Conservation (phyloP, 495 filamentous ascomycete species). For the Aspergillus carlsbadensis region DNA sequence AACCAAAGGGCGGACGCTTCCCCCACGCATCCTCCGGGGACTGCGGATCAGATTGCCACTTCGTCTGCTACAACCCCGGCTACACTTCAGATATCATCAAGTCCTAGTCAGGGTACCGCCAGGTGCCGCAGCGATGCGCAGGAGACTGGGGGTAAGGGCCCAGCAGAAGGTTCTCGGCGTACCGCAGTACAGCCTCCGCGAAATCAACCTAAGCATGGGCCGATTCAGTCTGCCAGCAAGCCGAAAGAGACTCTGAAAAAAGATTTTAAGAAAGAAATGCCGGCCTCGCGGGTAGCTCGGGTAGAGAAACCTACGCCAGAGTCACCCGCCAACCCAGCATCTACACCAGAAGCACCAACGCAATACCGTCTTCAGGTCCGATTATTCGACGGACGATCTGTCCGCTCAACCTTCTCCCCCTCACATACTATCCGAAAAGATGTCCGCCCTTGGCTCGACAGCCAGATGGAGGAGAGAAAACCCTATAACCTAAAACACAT, state of each 20-base stretch:
- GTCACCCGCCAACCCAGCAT: constrained; percentile 14
- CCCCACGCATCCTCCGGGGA: neutral
- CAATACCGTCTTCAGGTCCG: constrained; percentile 72
- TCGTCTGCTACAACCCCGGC: constrained; percentile 16
- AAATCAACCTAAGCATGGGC: constrained; percentile 8
- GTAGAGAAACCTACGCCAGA: neutral
- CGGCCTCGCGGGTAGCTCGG: neutral
- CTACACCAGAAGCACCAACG: constrained; percentile 28
- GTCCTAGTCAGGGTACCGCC: neutral
- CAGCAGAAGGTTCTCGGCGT: neutral
- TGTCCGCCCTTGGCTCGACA: constrained; percentile 77
- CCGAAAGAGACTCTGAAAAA: constrained; percentile 18
- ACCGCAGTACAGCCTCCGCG: constrained; percentile 5
- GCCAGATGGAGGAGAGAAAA: constrained; percentile 45
- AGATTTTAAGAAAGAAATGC: neutral
- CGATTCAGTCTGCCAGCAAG: constrained; percentile 3
- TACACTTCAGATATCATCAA: neutral
- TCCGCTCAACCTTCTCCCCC: constrained; percentile 69
- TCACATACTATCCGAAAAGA: constrained; percentile 60
- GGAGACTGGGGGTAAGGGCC: constrained; percentile 1
- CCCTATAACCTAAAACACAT: constrained; percentile 87
- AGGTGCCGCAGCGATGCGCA: constrained; percentile 3
- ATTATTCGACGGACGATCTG: constrained; percentile 77
- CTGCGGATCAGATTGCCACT: constrained; percentile 15
- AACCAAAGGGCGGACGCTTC: neutral